These are phyloP conservation scores for Cubamyces lactineus DNA, from an alignment of 768 basidiomycete species.

Conservation along the genomic window DNA sequence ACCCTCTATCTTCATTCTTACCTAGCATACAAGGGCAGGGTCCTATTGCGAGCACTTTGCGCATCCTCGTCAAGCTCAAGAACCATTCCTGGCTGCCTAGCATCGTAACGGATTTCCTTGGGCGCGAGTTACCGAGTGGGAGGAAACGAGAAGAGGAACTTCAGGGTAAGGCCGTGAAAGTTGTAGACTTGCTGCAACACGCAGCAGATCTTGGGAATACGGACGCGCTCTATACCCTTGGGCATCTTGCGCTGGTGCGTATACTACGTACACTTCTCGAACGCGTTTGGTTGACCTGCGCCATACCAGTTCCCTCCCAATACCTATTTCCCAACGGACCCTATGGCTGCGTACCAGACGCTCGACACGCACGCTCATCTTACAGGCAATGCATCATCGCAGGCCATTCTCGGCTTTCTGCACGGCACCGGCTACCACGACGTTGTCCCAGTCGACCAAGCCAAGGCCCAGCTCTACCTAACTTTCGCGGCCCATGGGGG, in stretches of 20 bases:
- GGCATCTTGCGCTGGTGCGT: slow-evolving; percentile 67
- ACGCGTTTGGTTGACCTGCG: no score
- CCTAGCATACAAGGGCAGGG: slow-evolving; percentile 79
- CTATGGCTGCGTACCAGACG: slow-evolving; percentile 63
- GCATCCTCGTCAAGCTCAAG: slow-evolving; percentile 68
- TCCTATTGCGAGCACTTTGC: slow-evolving; percentile 69
- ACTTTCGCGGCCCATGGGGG: slow-evolving; percentile 92
- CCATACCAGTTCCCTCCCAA: slow-evolving; percentile 70
- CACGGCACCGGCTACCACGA: slow-evolving; percentile 81
- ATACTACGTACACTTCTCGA: neutral
- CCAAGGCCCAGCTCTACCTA: slow-evolving; percentile 87
- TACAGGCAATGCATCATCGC: slow-evolving; percentile 86
- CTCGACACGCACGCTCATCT: slow-evolving; percentile 62
- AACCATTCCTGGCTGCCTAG: slow-evolving; percentile 58
- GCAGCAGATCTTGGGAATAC: slow-evolving; percentile 77
- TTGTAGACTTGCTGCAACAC: slow-evolving; percentile 78
- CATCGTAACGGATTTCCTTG: slow-evolving; percentile 44
- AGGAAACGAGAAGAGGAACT: slow-evolving; percentile 68
- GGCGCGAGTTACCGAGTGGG: slow-evolving; percentile 41
- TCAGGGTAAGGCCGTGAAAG: slow-evolving; percentile 75
- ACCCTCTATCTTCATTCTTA: slow-evolving; percentile 65
- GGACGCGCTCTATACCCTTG: slow-evolving; percentile 74
- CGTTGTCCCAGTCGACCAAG: slow-evolving; percentile 66
- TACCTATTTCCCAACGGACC: slow-evolving; percentile 61
- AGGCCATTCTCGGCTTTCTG: slow-evolving; percentile 86